Evolutionary conservation across 2,329 filamentous ascomycete genomes (phyloP).

Genomic region (Ceratocystis albifundus): DNA sequence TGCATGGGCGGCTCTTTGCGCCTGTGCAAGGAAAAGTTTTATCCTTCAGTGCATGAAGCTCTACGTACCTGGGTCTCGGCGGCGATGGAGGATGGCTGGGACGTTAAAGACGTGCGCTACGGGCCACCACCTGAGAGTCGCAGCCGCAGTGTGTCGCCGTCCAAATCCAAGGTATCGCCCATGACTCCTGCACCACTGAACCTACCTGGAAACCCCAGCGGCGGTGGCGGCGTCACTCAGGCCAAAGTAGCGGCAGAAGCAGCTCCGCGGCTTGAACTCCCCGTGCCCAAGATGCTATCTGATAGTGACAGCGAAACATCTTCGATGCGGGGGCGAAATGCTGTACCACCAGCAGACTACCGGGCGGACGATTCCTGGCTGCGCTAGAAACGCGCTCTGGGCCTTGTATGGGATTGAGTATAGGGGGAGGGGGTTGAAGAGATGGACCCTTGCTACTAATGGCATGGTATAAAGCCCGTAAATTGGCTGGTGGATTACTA

Average conservation of each 20-base stretch:
- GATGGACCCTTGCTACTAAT: not conserved
- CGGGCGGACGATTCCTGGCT: constrained; percentile 22
- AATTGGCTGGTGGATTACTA: too few species aligned
- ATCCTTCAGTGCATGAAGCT: constrained; percentile 79
- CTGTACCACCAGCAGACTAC: constrained; percentile 17
- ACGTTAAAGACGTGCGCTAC: constrained; percentile 66
- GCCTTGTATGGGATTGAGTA: not conserved
- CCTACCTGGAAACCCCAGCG: not conserved
- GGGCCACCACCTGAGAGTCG: constrained; percentile 42
- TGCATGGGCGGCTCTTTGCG: constrained; percentile 74
- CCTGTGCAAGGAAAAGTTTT: constrained; percentile 96
- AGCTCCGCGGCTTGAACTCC: constrained; percentile 19
- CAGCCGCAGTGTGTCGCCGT: constrained; percentile 22
- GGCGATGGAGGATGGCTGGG: constrained; percentile 78
- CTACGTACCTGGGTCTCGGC: constrained; percentile 84
- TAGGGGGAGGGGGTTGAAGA: not conserved
- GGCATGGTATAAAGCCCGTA: too few species aligned
- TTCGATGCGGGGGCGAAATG: constrained; percentile 17
- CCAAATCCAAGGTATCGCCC: constrained; percentile 19
- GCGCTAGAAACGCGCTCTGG: constrained; percentile 17
- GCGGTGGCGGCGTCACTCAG: too few species aligned
- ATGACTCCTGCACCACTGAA: constrained; percentile 16
- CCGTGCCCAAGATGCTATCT: constrained; percentile 20
- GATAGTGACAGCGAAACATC: constrained; percentile 21
- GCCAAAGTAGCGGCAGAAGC: constrained; percentile 3